Percentiles rank a stretch among this genome's conserved stretches.
These are phyloP conservation scores for Lachancea kluyveri DNA, from an alignment of 805 yeast species.

Conservation along the genomic window DNA sequence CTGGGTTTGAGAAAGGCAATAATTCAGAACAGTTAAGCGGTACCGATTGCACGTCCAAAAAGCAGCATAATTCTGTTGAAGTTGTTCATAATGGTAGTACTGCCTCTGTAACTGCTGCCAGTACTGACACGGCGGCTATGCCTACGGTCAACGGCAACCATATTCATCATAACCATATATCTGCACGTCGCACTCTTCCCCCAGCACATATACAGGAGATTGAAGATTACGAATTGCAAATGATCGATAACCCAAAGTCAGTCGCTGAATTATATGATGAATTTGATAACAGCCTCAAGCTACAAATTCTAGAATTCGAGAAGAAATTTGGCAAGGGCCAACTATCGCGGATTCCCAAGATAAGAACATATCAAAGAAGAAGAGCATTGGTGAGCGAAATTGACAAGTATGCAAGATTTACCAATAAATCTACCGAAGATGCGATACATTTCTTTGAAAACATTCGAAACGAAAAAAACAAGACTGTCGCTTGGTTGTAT, in stretches of 20 bases:
- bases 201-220: conserved; percentile 14
- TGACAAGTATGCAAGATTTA: conserved; percentile 27
- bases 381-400: conserved; percentile 33
- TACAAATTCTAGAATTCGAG: conserved; percentile 32
- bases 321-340: conserved; percentile 26
- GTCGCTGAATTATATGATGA: conserved; percentile 31
- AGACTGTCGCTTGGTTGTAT: conserved; percentile 34
- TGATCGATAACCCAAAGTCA: conserved; percentile 28
- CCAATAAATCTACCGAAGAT: conserved; percentile 23
- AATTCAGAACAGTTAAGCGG: no score
- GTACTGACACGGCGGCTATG: no score
- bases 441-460: conserved; percentile 29
- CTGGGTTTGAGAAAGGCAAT: neutral
- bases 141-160: no score
- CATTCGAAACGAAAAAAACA: conserved; percentile 27
- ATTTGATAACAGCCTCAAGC: conserved; percentile 26
- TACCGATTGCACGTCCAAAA: no score
- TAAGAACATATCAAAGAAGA: conserved; percentile 34
- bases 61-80: no score
- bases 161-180: neutral
- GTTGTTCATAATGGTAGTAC: no score
- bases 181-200: no score
- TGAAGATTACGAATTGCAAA: conserved; percentile 27
- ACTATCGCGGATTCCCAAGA: conserved; percentile 28
- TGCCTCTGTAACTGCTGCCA: no score